Conservation (phyloP, 345 rosid genomes). For the Linum tenue region DNA sequence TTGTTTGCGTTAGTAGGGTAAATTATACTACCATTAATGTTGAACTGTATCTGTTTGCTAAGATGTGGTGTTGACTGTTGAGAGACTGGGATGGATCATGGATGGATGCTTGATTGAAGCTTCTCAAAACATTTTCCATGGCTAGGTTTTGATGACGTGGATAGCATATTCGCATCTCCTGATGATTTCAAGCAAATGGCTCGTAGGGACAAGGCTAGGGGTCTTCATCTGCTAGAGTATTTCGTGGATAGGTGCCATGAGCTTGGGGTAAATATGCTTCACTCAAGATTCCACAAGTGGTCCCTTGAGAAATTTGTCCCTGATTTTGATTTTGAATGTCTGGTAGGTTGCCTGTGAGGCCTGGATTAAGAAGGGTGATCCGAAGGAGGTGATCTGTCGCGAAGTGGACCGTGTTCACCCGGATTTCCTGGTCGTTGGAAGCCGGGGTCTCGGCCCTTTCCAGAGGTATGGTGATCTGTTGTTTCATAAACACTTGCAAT, state of each 20-base stretch:
- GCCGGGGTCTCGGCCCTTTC: conserved; percentile 92
- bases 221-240: conserved; percentile 76
- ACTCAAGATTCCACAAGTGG: background rate
- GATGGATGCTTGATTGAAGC: background rate
- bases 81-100: background rate
- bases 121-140: background rate
- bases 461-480: conserved; percentile 44
- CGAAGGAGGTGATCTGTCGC: conserved; percentile 74
- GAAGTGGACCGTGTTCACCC: conserved; percentile 77
- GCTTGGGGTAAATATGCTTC: conserved; percentile 50
- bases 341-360: conserved; percentile 73
- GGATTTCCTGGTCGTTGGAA: conserved; percentile 79
- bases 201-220: conserved; percentile 52
- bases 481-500: background rate
- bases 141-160: conserved; percentile 77
- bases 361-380: conserved; percentile 87
- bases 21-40: no score
- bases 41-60: background rate
- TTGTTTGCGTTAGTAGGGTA: no score
- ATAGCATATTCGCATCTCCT: conserved; percentile 79
- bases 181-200: conserved; percentile 59
- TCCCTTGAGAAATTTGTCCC: background rate
- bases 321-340: conserved; percentile 10
- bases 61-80: background rate
- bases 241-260: conserved; percentile 73